phyloP scores from a whole-genome alignment of 257 asterid species.

The Nicotiana tabacum region DNA sequence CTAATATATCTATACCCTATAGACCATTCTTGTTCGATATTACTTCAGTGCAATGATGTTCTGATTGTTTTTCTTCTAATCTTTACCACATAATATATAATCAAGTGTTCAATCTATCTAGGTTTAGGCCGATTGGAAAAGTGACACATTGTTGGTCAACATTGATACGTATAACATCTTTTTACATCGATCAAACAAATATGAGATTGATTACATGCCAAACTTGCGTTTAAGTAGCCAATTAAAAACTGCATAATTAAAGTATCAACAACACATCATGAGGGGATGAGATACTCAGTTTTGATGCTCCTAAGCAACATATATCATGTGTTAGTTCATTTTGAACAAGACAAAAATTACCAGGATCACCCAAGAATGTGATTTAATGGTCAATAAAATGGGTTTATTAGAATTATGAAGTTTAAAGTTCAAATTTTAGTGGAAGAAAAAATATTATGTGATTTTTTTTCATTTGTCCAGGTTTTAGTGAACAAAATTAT shows the following conservation, averaged over 20 bases:
- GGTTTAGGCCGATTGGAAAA: not conserved
- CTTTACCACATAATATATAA: not conserved
- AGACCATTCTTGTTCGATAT: not conserved
- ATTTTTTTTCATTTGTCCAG: no score
- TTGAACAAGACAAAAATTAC: not conserved
- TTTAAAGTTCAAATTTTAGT: no score
- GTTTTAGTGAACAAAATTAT: no score
- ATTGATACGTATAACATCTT: not conserved
- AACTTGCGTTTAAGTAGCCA: not conserved
- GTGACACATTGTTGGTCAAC: not conserved
- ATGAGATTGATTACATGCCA: not conserved
- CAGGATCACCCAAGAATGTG: no score
- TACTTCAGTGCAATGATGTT: not conserved
- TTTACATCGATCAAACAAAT: no score
- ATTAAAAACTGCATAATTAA: no score
- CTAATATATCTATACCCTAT: not conserved
- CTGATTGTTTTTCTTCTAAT: no score
- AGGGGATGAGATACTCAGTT: not conserved
- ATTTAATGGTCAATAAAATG: no score
- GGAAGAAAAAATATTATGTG: no score
- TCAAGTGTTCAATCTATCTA: not conserved
- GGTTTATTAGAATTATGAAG: no score
- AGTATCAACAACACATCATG: not conserved
- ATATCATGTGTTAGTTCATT: not conserved
- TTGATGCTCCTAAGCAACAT: not conserved